Percentiles rank a stretch among this genome's conserved stretches.
phyloP scores from a whole-genome alignment of 1,139 yeast species.

The Taphrina pruni region DNA sequence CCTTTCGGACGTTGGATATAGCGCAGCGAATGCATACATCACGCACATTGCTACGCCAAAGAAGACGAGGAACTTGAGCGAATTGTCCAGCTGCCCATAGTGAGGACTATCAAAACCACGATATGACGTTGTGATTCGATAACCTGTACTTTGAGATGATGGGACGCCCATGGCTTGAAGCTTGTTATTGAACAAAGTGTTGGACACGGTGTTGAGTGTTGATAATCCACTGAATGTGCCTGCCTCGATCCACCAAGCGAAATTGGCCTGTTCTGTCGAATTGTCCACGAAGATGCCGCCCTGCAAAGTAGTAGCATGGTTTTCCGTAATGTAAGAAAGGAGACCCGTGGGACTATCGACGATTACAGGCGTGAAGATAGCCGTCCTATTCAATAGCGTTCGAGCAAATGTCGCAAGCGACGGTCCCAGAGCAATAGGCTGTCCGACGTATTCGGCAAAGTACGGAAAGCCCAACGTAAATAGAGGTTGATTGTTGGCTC shows the following conservation, averaged over 20 bases:
- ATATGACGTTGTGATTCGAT: conserved; percentile 14
- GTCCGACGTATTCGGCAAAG: conserved; percentile 15
- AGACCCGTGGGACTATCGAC: conserved; percentile 10
- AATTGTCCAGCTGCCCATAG: conserved; percentile 9
- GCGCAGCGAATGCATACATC: conserved; percentile 52
- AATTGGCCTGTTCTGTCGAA: conserved; percentile 12
- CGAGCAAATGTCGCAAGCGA: neutral
- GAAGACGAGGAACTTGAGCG: conserved; percentile 49
- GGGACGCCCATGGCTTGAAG: conserved; percentile 2
- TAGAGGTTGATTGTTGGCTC: conserved; percentile 16
- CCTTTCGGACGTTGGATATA: conserved; percentile 54
- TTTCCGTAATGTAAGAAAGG: neutral
- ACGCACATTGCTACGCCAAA: conserved; percentile 53
- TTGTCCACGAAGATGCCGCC: conserved; percentile 51
- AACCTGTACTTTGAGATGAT: conserved; percentile 3
- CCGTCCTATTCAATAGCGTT: neutral
- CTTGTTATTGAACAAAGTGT: conserved; percentile 12
- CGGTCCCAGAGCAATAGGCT: conserved; percentile 20
- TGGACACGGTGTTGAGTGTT: conserved; percentile 4
- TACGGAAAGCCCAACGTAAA: conserved; percentile 18
- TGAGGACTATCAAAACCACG: conserved; percentile 25
- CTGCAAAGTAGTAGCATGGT: conserved; percentile 2
- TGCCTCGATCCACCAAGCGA: conserved; percentile 18
- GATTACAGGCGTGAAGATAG: conserved; percentile 6
- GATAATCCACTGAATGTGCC: conserved; percentile 19